Evolutionary conservation across 1,139 yeast genomes (phyloP), one percentile per base, ranked within the genome.

Genomic region (Scheffersomyces insectosa): DNA sequence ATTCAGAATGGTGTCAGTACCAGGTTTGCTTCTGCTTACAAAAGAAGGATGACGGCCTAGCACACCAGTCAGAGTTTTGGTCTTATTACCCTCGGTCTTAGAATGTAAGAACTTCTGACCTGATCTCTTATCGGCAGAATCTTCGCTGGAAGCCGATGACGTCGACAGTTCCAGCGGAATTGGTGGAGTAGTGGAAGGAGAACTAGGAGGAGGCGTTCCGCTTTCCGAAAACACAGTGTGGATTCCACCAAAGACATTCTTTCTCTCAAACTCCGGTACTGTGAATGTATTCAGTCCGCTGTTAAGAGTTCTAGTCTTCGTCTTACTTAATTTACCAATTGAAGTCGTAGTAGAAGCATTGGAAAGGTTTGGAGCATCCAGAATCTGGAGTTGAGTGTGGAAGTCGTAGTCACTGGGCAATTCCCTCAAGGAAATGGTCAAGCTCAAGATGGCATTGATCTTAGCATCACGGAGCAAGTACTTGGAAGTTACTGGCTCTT

Each of bases 401-500:
- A 72, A 73, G 37, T 72, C 77, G 35, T 56, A 59, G 44, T 74
- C 52, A 54, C 75, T 61, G 62, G 75, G 59, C 59, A 77, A 51
- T 75, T 72, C 60, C 64, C 65, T 43, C 68, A 72, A 54, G 11
- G 56, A 63, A 6, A 75, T 57, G 1, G 76, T 66, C 45, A 79
- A 45, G 43, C 78, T 82, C 36, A 88, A 65, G 36, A 90, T 84
- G 4, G 95, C 84, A 61, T 93, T 91, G 16, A 91, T 83, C 53
- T 88, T 88, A 9, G 96, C 85, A 31, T 88, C 79, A 52, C 84
- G 84, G 38, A 91, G 68, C 42, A 91, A 66, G 55, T 86, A 88
- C 50, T 85, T 77, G 43, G 83, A 77, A 15, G 80, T 75, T 30
- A 71, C 70, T 12, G 78, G 75, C 37, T 79, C 80, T 28, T 70